phyloP scores from a whole-genome alignment of 805 yeast species.

The Candida sonorensis region DNA sequence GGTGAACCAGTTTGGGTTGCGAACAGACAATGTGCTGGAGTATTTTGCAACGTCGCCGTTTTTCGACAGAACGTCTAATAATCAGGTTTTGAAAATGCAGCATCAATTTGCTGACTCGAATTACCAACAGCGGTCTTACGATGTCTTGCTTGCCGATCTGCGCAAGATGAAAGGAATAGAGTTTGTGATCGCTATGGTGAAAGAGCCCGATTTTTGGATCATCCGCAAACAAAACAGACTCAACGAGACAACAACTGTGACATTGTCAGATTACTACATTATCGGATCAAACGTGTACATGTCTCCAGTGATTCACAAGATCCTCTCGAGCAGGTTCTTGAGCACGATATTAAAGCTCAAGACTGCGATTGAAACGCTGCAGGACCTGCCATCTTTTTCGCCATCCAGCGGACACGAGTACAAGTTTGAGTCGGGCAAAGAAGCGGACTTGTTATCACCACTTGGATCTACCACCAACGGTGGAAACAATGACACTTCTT shows the following conservation, averaged over 20 bases:
- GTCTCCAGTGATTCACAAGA: slow-evolving; percentile 72
- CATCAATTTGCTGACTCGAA: slow-evolving; percentile 63
- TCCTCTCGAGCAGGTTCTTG: slow-evolving; percentile 64
- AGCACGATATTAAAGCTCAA: slow-evolving; percentile 39
- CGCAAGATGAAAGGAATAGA: slow-evolving; percentile 80
- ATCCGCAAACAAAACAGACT: slow-evolving; percentile 73
- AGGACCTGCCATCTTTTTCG: slow-evolving; percentile 44
- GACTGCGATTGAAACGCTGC: slow-evolving; percentile 40
- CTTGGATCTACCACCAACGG: too few relatives aligned
- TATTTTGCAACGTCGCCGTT: slow-evolving; percentile 93
- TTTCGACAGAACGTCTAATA: slow-evolving; percentile 88
- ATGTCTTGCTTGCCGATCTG: slow-evolving; percentile 40
- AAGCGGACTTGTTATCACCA: too few relatives aligned
- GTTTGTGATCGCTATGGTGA: slow-evolving; percentile 62
- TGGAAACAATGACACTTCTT: too few relatives aligned
- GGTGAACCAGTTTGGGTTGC: slow-evolving; percentile 82
- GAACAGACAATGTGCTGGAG: slow-evolving; percentile 86
- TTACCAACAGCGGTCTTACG: slow-evolving; percentile 27
- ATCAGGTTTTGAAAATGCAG: slow-evolving; percentile 94
- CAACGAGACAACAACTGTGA: slow-evolving; percentile 41
- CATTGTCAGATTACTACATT: slow-evolving; percentile 75
- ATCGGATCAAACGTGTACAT: slow-evolving; percentile 90
- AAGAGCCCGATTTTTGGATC: slow-evolving; percentile 93
- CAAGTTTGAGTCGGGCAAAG: slow-evolving; percentile 13
- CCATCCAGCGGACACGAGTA: slow-evolving; percentile 58